These are phyloP conservation scores for Fomitopsis serialis DNA, from an alignment of 768 basidiomycete species.

Conservation along the genomic window DNA sequence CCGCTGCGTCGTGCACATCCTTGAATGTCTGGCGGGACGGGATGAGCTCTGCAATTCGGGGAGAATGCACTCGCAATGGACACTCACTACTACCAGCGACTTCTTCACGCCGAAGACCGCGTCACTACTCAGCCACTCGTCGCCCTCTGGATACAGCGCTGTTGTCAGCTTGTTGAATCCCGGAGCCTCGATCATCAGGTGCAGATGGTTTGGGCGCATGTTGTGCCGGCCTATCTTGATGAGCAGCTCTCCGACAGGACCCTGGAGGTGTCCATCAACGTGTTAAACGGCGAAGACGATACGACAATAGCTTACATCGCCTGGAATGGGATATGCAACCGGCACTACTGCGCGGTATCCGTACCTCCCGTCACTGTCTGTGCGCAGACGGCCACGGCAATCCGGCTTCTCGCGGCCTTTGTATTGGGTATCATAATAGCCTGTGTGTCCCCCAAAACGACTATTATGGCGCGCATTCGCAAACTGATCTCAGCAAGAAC, in stretches of 20 bases:
- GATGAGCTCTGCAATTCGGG: background rate
- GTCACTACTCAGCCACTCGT: constrained; percentile 62
- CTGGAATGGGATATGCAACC: constrained; percentile 71
- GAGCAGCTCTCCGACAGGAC: constrained; percentile 66
- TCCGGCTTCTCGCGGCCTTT: constrained; percentile 51
- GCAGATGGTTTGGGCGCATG: constrained; percentile 77
- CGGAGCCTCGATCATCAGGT: constrained; percentile 64
- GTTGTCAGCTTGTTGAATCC: constrained; percentile 73
- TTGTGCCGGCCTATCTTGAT: constrained; percentile 57
- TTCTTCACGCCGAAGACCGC: constrained; percentile 80
- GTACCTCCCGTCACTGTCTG: constrained; percentile 58
- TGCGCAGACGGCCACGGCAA: constrained; percentile 62
- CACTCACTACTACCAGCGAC: constrained; percentile 67
- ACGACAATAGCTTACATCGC: constrained; percentile 40
- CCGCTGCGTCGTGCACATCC: constrained; percentile 44
- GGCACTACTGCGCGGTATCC: constrained; percentile 70
- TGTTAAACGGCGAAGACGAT: constrained; percentile 3
- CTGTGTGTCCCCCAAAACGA: constrained; percentile 14
- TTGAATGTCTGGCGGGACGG: constrained; percentile 40
- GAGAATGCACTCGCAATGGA: background rate
- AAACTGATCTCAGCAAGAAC: constrained; percentile 12
- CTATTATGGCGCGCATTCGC: constrained; percentile 15
- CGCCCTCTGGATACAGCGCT: constrained; percentile 69
- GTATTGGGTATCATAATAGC: constrained; percentile 48
- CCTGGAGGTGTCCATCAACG: constrained; percentile 29